Percentiles rank a stretch among this genome's conserved stretches.
These are phyloP conservation scores for Ustilago tritici DNA, from an alignment of 1,284 basidiomycete genomes.

Conservation along the genomic window DNA sequence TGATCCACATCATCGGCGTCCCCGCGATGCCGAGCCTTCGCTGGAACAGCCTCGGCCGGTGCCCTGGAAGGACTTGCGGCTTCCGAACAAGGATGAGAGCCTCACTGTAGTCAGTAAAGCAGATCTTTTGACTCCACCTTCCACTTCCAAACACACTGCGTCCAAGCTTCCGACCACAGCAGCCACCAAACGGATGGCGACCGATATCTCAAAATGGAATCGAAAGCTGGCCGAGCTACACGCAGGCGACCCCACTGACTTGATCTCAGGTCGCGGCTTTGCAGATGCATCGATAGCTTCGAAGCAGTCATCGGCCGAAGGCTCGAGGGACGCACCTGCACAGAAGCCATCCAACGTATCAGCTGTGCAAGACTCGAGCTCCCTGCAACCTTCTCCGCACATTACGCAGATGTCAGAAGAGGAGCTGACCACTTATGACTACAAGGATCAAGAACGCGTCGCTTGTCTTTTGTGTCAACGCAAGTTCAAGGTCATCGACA, in stretches of 20 bases:
- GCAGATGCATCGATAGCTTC: too few species aligned
- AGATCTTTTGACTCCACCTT: neutral
- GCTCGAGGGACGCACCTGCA: neutral
- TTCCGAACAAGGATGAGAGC: neutral
- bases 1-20: neutral
- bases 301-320: neutral
- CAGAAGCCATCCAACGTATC: neutral
- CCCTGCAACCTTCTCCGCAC: neutral
- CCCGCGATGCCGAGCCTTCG: neutral
- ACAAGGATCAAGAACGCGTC: slow-evolving; percentile 34
- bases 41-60: neutral
- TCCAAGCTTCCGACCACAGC: slow-evolving; percentile 12
- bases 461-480: slow-evolving; percentile 54
- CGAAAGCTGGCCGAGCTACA: slow-evolving; percentile 47
- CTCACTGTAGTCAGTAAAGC: neutral
- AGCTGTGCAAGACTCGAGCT: neutral
- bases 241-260: neutral
- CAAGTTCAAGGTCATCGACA: slow-evolving; percentile 48
- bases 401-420: slow-evolving; percentile 13
- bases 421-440: slow-evolving; percentile 29
- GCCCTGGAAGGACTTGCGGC: slow-evolving; percentile 24
- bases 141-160: neutral
- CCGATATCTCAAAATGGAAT: slow-evolving; percentile 46
- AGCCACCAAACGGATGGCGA: slow-evolving; percentile 30
- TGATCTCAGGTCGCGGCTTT: neutral